phyloP scores from a whole-genome alignment of 306 rosid species.

The Hippophae rhamnoides region DNA sequence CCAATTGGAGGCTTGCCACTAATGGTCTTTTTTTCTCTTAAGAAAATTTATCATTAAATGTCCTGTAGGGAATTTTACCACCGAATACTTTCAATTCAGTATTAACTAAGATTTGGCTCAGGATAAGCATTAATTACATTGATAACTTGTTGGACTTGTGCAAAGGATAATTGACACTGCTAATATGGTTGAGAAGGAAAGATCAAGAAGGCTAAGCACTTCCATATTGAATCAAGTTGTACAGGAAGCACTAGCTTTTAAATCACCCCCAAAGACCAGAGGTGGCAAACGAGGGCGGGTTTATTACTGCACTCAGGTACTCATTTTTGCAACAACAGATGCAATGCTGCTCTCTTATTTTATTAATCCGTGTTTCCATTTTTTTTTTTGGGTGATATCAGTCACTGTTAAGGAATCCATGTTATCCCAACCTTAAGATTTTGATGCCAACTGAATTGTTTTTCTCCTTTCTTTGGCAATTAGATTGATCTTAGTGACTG shows the following conservation, averaged over 20 bases:
- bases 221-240: constrained; percentile 81
- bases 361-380: background rate
- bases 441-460: background rate
- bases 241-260: constrained; percentile 81
- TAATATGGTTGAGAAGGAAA: constrained; percentile 77
- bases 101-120: background rate
- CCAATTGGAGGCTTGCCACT: too few species aligned
- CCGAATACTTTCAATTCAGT: background rate
- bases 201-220: constrained; percentile 86
- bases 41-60: background rate
- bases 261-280: constrained; percentile 86
- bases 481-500: background rate
- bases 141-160: constrained; percentile 17
- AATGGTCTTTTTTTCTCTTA: too few species aligned
- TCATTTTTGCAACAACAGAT: background rate
- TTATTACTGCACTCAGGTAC: constrained; percentile 91
- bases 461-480: background rate
- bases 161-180: constrained; percentile 81
- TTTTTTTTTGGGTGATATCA: background rate
- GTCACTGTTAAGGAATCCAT: background rate
- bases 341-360: background rate
- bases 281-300: constrained; percentile 92
- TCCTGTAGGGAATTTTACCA: background rate
- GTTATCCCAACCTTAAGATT: constrained; percentile 1
- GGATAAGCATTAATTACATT: background rate